Base-by-base conservation (phyloP, 768 basidiomycete genomes). In the Mycena chlorophos region DNA sequence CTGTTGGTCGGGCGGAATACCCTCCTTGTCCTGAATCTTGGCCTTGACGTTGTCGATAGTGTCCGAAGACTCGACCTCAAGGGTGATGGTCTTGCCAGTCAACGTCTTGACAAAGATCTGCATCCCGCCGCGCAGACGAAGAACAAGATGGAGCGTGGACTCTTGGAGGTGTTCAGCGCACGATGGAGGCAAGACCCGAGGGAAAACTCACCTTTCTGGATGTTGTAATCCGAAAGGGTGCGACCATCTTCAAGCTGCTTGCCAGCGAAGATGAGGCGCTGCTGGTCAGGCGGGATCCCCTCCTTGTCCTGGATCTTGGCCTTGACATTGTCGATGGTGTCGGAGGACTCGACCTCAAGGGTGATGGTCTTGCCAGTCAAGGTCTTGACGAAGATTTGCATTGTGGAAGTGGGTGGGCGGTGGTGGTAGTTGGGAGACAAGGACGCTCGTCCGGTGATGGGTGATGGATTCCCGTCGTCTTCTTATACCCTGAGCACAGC, bases 221-320 rank as follows among this genome's bases (percentile, higher is more conserved):
- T 94, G 70, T 94, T 92, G 69, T 93, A 92, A 63, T 91, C 90
- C 6, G 88, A 89, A 0, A 93, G 78, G 3, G 90, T 96, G 47
- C 94, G 87, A 3, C 94, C 94, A 66, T 97, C 94, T 71, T 96
- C 94, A 25, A 97, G 83, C 70, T 95, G 94, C 75, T 96, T 95
- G 57, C 94, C 94, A 43, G 94, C 94, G 61, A 95, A 96, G 77
- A 96, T 96, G n/a, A 96, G 75, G 60, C 94, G 92, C 68, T 95
- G 92, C 65, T 93, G 93, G 73, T 94, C 91, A 23, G 92, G 94
- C 20, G 88, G 88, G 55, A 90, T 90, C 74, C 80, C 88, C 71
- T 91, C 88, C 77, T 90, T 91, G 68, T 91, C 88, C 69, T 90
- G 88, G 64, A 91, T 89, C 79, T 89, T 90, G 55, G 88, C 84